Evolutionary conservation across 1,284 basidiomycete genomes (phyloP).

Genomic region (Fomitopsis schrenkii): DNA sequence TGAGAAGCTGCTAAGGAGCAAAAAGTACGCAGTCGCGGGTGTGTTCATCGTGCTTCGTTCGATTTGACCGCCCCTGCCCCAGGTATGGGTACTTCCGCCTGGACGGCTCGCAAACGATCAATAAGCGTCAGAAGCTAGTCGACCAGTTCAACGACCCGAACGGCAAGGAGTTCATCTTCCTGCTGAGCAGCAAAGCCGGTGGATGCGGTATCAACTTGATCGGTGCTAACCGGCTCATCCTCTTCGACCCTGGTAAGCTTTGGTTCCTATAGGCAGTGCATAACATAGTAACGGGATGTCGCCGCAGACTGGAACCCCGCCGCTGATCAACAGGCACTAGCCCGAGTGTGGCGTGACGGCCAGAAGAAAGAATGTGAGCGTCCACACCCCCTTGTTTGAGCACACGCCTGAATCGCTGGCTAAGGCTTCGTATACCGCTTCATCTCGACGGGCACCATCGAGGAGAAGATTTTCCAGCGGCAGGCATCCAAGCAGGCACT

Average conservation of each 20-base stretch:
- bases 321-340: conserved; percentile 96
- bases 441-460: conserved; percentile 96
- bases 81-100: conserved; percentile 93
- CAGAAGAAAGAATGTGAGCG: conserved; percentile 96
- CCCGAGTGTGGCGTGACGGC: conserved; percentile 98
- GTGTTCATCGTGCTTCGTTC: neutral
- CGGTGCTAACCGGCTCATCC: conserved; percentile 91
- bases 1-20: conserved; percentile 80
- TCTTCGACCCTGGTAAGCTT: conserved; percentile 86
- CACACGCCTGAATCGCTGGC: neutral
- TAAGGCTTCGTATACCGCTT: conserved; percentile 97
- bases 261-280: conserved; percentile 15
- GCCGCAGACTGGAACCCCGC: conserved; percentile 94
- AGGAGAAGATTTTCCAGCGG: conserved; percentile 98
- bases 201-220: conserved; percentile 99
- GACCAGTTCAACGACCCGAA: conserved; percentile 97
- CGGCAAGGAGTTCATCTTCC: conserved; percentile 93
- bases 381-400: neutral
- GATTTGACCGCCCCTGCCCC: neutral
- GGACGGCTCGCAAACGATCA: conserved; percentile 92
- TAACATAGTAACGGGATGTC: neutral
- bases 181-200: conserved; percentile 95
- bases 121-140: conserved; percentile 95
- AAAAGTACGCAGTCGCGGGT: conserved; percentile 55
- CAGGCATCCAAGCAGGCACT: conserved; percentile 97